phyloP scores from a whole-genome alignment of 345 rosid species.

The Passiflora organensis region DNA sequence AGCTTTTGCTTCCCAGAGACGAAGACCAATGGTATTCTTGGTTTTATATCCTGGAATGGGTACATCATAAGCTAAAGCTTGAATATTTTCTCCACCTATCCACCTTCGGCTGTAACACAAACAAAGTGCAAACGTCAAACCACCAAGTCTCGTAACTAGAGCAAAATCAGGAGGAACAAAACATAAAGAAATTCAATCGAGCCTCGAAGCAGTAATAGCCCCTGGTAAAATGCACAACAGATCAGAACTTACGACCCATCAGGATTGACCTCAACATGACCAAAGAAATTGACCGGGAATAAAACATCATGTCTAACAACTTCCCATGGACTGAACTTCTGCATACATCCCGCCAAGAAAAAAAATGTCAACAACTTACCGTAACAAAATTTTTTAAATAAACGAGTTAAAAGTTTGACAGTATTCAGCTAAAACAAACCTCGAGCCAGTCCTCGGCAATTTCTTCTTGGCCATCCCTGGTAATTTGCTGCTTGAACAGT shows the following conservation, averaged over 20 bases:
- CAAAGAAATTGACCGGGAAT: constrained; percentile 86
- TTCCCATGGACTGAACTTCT: constrained; percentile 99
- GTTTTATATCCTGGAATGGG: constrained; percentile 95
- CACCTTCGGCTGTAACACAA: constrained; percentile 57
- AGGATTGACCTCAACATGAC: constrained; percentile 61
- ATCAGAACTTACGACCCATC: constrained; percentile 72
- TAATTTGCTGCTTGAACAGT: constrained; percentile 75
- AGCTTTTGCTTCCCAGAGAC: constrained; percentile 97
- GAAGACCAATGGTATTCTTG: constrained; percentile 92
- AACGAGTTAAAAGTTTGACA: not conserved
- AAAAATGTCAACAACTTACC: constrained; percentile 11
- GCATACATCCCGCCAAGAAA: constrained; percentile 35
- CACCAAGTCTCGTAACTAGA: constrained; percentile 3
- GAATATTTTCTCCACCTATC: constrained; percentile 82
- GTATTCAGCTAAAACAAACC: constrained; percentile 34
- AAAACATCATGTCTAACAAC: constrained; percentile 87
- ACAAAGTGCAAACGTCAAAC: not conserved
- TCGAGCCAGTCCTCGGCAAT: constrained; percentile 98
- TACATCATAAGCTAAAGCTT: constrained; percentile 91
- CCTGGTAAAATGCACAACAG: not conserved
- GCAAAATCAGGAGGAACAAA: constrained; percentile 1
- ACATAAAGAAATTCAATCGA: not conserved
- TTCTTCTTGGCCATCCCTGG: constrained; percentile 92
- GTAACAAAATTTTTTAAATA: not conserved
- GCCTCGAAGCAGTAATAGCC: not conserved